Base-by-base conservation (phyloP, 2,329 filamentous ascomycete genomes). In the Reticulascus tulasneorum region DNA sequence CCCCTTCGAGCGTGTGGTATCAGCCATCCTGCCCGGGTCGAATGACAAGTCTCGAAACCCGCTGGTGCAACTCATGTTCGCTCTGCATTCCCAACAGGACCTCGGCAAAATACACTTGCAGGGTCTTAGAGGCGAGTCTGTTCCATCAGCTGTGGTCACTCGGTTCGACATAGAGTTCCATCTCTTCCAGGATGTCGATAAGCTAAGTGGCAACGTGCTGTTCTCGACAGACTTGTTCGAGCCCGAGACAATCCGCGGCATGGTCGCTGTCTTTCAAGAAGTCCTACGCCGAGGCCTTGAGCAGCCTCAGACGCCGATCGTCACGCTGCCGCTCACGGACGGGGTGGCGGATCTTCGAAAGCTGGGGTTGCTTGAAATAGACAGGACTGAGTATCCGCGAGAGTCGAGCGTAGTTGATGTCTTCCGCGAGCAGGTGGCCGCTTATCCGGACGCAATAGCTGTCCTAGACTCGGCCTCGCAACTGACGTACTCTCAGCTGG, bases 1-100 rank as follows among this genome's bases (percentile, higher is more conserved):
- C 6, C 31, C 31, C 5, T 33, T 33, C 21, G 31, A 33, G 22
- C 22, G 31, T n/a, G 10, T 33, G 12, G 31, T 33, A 6, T 33
- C 31, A 9, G 31, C 22, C 2, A 11, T 33, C 10, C 31, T 11
- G 12, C 31, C 31, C 16, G 31, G 31, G 4, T 33, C 31, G 6
- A 20, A 24, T 12, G 31, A 33, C 6, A 33, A 22, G 3, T 33
- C 31, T 4, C 31, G 31, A 4, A 33, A 33, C 31, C 31, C 31
- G 23, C 10, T 33, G 12, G 31, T 33, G 22, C 31, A 33, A 13
- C 23, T 33, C 12, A 33, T 33, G 31, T 33, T 33, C 5, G 31
- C 31, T 15, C 22, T 33, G 4, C 31, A 33, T 4, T n/a, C 22
- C 22, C 31, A 33, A 7, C 31, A 26, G 23, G 31, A 18, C 8